Evolutionary conservation across 352 stramenopile genomes (phyloP).

Genomic region (Pythium diclinum): DNA sequence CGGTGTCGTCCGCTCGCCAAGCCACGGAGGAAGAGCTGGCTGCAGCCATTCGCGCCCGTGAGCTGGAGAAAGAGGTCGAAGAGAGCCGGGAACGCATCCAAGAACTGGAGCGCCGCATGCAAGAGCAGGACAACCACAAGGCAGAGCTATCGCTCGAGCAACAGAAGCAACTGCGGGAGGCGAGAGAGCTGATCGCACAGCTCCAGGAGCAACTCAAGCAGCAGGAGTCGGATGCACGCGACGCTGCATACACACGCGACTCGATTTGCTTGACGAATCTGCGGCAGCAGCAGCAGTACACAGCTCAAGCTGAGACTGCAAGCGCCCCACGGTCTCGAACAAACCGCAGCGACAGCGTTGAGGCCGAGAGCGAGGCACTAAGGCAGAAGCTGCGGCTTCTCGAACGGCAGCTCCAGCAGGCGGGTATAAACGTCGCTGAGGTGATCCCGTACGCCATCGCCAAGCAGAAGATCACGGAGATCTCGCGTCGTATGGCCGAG

Average conservation of each 20-base stretch:
- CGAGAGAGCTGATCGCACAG: conserved; percentile 47
- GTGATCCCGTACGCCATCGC: conserved; percentile 88
- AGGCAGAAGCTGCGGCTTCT: conserved; percentile 71
- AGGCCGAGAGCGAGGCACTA: conserved; percentile 51
- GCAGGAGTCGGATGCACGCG: conserved; percentile 50
- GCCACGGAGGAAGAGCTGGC: conserved; percentile 62
- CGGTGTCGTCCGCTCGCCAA: not conserved
- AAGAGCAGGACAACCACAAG: conserved; percentile 51
- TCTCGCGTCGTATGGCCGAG: conserved; percentile 78
- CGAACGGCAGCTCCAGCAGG: conserved; percentile 69
- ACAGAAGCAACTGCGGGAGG: conserved; percentile 54
- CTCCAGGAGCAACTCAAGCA: conserved; percentile 56
- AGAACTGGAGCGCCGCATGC: conserved; percentile 53
- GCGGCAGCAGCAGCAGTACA: conserved; percentile 19
- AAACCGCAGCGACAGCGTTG: conserved; percentile 18
- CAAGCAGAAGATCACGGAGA: conserved; percentile 68
- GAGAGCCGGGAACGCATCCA: conserved; percentile 56
- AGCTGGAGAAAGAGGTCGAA: conserved; percentile 73
- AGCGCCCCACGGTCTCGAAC: not conserved
- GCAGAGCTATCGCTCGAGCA: conserved; percentile 56
- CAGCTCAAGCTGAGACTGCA: not conserved
- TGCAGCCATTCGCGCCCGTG: conserved; percentile 46
- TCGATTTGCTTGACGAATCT: conserved; percentile 56
- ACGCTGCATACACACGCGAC: conserved; percentile 50
- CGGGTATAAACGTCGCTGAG: conserved; percentile 80